Evolutionary conservation across 1,284 basidiomycete species (phyloP).

Genomic region (Coniferiporia sulphurascens): DNA sequence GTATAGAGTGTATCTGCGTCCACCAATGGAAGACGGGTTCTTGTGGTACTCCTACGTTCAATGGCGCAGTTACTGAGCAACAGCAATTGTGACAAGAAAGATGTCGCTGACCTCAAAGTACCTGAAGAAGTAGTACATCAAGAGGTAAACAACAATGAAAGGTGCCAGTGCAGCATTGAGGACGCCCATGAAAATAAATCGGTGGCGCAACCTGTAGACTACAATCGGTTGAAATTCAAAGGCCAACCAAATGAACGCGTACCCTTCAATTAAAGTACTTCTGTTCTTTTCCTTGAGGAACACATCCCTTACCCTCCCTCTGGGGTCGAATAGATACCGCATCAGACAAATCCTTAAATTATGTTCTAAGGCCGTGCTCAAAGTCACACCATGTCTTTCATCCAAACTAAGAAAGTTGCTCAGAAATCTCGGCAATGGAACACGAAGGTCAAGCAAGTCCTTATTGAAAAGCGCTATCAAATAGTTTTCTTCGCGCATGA

Average conservation of each 20-base stretch:
- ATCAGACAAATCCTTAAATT: conserved; percentile 93
- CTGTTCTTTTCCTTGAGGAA: conserved; percentile 86
- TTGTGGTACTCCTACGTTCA: conserved; percentile 86
- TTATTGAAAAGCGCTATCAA: conserved; percentile 98
- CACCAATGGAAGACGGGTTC: conserved; percentile 91
- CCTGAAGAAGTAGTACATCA: conserved; percentile 99
- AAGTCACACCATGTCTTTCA: conserved; percentile 61
- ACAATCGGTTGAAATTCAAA: conserved; percentile 3
- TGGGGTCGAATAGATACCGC: conserved; percentile 87
- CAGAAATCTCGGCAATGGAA: conserved; percentile 65
- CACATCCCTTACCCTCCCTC: conserved; percentile 84
- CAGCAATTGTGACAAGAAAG: neutral
- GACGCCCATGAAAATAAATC: conserved; percentile 95
- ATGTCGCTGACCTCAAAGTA: conserved; percentile 82
- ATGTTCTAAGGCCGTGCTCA: conserved; percentile 94
- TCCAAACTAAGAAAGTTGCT: conserved; percentile 48
- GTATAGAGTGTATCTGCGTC: conserved; percentile 88
- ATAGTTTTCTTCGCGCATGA: conserved; percentile 98
- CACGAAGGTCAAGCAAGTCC: conserved; percentile 83
- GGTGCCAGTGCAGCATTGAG: conserved; percentile 94
- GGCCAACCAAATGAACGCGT: conserved; percentile 27
- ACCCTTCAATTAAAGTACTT: conserved; percentile 79
- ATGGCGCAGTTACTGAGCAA: neutral
- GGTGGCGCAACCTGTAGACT: conserved; percentile 60
- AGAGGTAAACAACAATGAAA: conserved; percentile 94